Evolutionary conservation across 208 protist species (phyloP).

Genomic region (Leishmania major): DNA sequence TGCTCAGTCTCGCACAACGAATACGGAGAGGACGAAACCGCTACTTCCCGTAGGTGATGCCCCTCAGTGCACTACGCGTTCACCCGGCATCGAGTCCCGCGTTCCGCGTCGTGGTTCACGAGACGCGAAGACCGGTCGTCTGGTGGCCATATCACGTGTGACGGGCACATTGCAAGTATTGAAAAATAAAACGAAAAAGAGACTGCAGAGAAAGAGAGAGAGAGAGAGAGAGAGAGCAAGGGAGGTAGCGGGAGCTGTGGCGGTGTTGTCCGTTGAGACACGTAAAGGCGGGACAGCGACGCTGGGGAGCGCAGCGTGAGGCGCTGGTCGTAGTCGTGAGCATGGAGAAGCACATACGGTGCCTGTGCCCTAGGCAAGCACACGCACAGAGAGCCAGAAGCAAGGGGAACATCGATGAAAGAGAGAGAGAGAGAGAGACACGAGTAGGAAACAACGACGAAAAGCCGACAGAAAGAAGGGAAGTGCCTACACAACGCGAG

Average conservation of each 20-base stretch:
- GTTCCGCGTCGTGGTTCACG: neutral
- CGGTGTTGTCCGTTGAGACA: neutral
- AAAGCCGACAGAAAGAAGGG: too few relatives aligned
- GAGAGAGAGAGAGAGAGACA: too few relatives aligned
- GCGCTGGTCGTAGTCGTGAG: neutral
- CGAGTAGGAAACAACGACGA: too few relatives aligned
- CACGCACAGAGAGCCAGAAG: neutral
- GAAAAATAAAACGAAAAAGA: neutral
- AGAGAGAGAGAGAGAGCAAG: neutral
- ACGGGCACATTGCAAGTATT: neutral
- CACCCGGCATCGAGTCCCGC: neutral
- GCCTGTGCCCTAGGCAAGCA: too few relatives aligned
- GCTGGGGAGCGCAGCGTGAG: neutral
- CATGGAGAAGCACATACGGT: neutral
- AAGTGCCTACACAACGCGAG: too few relatives aligned
- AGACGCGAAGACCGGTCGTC: neutral
- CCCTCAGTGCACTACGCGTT: neutral
- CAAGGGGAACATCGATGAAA: too few relatives aligned
- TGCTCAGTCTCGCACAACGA: neutral
- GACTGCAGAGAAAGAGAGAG: neutral
- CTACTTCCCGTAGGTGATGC: neutral
- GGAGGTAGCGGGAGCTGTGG: neutral
- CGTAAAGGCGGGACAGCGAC: neutral
- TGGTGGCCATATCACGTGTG: neutral
- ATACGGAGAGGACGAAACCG: neutral